phyloP scores from a whole-genome alignment of 73 alveolate species.

The Tetrahymena malaccensis region DNA sequence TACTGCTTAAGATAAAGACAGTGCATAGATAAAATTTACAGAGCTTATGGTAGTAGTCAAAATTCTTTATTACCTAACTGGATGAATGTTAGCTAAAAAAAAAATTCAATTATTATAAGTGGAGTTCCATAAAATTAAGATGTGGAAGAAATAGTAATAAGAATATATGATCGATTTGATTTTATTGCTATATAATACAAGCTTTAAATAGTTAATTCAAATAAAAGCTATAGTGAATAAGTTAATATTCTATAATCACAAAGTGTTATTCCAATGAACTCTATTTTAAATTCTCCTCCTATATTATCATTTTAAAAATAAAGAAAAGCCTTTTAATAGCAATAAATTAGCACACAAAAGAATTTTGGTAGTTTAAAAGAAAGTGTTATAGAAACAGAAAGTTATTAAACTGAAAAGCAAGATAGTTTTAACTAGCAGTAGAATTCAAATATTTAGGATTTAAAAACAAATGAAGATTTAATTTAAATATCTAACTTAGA shows the following conservation, averaged over 20 bases:
- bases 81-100: background rate
- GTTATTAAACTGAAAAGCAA: background rate
- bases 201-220: background rate
- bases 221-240: background rate
- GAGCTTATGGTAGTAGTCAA: background rate
- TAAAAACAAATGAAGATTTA: no score
- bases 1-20: background rate
- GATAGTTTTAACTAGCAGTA: no score
- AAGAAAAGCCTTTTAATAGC: background rate
- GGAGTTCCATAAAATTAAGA: background rate
- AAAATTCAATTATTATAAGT: background rate
- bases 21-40: background rate
- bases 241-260: background rate
- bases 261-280: background rate
- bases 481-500: no score
- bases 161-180: background rate
- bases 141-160: background rate
- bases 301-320: no score
- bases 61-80: background rate
- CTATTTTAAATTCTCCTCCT: background rate
- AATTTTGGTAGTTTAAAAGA: background rate
- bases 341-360: background rate
- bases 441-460: no score
- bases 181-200: background rate
- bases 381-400: background rate